Evolutionary conservation across 768 basidiomycete species (phyloP).

Genomic region (Agrocybe pediades): DNA sequence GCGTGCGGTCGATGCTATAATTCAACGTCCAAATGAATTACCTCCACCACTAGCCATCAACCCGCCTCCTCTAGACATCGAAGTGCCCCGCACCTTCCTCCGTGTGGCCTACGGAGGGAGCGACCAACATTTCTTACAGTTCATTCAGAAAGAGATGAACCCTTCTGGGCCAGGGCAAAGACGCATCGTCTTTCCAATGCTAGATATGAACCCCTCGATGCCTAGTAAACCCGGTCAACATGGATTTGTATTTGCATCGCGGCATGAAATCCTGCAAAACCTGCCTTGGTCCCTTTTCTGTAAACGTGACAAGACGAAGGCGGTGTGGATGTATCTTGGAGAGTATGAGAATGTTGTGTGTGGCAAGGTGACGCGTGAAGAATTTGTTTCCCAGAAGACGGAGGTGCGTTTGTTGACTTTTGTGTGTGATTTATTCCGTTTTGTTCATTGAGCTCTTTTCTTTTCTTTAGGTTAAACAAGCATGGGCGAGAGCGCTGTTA

Average conservation of each 20-base stretch:
- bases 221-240: slow-evolving; percentile 23
- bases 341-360: slow-evolving; percentile 22
- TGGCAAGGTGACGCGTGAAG: slow-evolving; percentile 19
- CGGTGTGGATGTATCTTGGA: slow-evolving; percentile 26
- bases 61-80: slow-evolving; percentile 6
- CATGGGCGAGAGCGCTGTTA: not conserved
- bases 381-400: slow-evolving; percentile 17
- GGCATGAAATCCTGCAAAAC: slow-evolving; percentile 19
- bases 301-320: slow-evolving; percentile 1
- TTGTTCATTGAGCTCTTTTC: not conserved
- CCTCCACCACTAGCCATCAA: not conserved
- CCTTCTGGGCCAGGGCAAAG: slow-evolving; percentile 12
- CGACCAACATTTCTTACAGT: slow-evolving; percentile 18
- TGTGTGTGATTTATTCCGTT: not conserved
- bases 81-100: slow-evolving; percentile 18
- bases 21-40: no score
- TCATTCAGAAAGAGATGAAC: slow-evolving; percentile 8
- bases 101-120: slow-evolving; percentile 19
- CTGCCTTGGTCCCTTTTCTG: slow-evolving; percentile 22
- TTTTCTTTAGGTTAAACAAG: not conserved
- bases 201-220: slow-evolving; percentile 22
- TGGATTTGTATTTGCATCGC: slow-evolving; percentile 23
- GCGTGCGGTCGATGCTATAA: not conserved
- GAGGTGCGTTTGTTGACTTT: slow-evolving; percentile 9
- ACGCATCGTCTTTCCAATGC: slow-evolving; percentile 19